A percentile compares a stretch with the other conserved stretches of the same genome.
Evolutionary conservation across 2,329 filamentous ascomycete species (phyloP).

Genomic region (Fusarium vanettenii): DNA sequence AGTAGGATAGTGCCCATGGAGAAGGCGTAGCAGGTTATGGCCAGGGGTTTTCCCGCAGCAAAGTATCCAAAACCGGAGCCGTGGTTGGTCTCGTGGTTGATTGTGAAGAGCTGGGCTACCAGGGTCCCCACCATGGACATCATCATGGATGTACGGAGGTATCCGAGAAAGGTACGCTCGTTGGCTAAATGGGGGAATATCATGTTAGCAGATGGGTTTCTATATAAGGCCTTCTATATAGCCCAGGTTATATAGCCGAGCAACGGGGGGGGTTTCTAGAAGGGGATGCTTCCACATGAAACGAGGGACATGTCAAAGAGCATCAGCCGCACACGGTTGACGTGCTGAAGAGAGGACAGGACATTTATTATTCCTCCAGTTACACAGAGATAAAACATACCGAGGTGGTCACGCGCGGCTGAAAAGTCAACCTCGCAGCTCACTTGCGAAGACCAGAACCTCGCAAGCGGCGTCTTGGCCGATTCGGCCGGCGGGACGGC

Average conservation of each 20-base stretch:
- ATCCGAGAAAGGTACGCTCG: slow-evolving; percentile 79
- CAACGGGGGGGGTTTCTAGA: not conserved
- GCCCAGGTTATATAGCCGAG: not conserved
- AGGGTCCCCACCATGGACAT: slow-evolving; percentile 74
- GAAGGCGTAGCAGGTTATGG: slow-evolving; percentile 53
- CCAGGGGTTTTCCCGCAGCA: slow-evolving; percentile 69
- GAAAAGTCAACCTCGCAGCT: slow-evolving; percentile 43
- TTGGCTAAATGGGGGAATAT: slow-evolving; percentile 64
- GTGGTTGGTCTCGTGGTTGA: slow-evolving; percentile 49
- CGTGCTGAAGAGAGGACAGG: not conserved
- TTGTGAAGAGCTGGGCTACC: slow-evolving; percentile 75
- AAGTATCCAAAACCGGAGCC: slow-evolving; percentile 66
- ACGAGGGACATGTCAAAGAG: too few species aligned
- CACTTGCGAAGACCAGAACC: slow-evolving; percentile 36
- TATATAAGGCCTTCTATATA: not conserved
- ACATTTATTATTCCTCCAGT: not conserved
- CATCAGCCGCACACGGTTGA: not conserved
- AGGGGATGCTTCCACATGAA: not conserved
- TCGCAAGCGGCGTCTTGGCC: slow-evolving; percentile 15
- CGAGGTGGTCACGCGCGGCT: slow-evolving; percentile 41
- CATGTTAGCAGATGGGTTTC: slow-evolving; percentile 1
- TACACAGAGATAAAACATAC: slow-evolving; percentile 22
- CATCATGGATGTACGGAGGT: slow-evolving; percentile 76
- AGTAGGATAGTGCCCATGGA: slow-evolving; percentile 52
- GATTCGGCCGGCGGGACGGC: slow-evolving; percentile 36